Base-by-base conservation (phyloP, 2,329 filamentous ascomycete species). In the Davidsoniella eucalypti region DNA sequence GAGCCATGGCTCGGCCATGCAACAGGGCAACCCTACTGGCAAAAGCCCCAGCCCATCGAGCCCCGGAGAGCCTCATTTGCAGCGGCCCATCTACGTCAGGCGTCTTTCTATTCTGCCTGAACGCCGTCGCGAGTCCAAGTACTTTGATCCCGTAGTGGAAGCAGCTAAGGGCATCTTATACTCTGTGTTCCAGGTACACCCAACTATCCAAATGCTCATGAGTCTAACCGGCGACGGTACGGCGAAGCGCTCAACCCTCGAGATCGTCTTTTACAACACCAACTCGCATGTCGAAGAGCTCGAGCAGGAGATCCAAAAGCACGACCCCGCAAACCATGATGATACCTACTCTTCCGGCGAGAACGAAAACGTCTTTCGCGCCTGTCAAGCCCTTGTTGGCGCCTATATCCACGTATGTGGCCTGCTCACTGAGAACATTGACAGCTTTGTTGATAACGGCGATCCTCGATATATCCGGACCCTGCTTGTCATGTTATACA, bases 1-100 rank as follows among this genome's bases (percentile, higher is more conserved):
- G 37, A 82, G 78, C 55, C 77, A 82, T 55, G 78, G 78, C n/a
- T 82, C 78, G 26, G 79, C 78, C 5, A 80, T 82, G 74, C 74
- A 76, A 54, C 72, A 70, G 17, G 67, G 64, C 36, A 63, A 66
- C n/a, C 58, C 61, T 38, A 57, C 57, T 2, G 58, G 54, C 36
- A 59, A 63, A 10, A 63, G 60, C 25, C 69, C 71, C 54, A 79
- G 75, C 56, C 76, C 77, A n/a, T 67, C 68, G 23, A 80, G 75
- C 52, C 76, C 76, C 10, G 73, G 73, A 25, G 77, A 81, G 42
- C 67, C 72, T 2, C 67, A 69, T 25, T 65, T 74, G 12, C 71
- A 76, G 55, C 72, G 76, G 18, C 75, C 77, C 3, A 71, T 78
- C 50, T 81, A 81, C 56, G 75, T 82, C 21, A 70, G 78, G 25